Evolutionary conservation across 2,329 filamentous ascomycete species (phyloP).

Genomic region (Ceratocystis diversiconidia): DNA sequence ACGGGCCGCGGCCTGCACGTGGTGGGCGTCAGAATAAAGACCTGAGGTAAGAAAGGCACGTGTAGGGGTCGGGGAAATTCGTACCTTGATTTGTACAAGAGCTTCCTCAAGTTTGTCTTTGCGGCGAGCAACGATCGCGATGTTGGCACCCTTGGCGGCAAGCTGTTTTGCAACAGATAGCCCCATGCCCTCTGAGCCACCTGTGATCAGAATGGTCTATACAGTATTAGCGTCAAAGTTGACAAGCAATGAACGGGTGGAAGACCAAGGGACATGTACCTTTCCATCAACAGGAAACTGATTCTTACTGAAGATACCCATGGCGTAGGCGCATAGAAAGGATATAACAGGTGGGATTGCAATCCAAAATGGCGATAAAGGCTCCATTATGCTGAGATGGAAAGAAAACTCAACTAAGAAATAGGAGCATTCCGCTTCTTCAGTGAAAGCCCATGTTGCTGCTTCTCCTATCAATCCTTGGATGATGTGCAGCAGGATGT

Average conservation of each 20-base stretch:
- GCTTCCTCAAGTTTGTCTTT: constrained; percentile 56
- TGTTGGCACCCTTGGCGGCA: constrained; percentile 66
- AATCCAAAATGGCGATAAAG: constrained; percentile 20
- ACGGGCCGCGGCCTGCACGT: constrained; percentile 42
- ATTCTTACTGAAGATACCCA: constrained; percentile 57
- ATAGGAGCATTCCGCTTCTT: neutral
- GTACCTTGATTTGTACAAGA: constrained; percentile 49
- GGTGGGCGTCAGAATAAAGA: constrained; percentile 9
- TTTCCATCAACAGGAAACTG: constrained; percentile 74
- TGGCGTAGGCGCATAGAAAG: constrained; percentile 30
- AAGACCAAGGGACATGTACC: constrained; percentile 33
- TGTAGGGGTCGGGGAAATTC: constrained; percentile 14
- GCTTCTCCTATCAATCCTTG: neutral
- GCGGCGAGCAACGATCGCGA: constrained; percentile 74
- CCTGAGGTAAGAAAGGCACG: constrained; percentile 5
- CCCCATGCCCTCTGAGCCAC: constrained; percentile 87
- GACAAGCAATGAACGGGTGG: neutral
- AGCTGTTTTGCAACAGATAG: constrained; percentile 59
- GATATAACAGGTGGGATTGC: constrained; percentile 24
- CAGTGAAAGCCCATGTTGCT: neutral
- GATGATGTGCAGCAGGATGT: neutral
- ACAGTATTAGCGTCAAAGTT: neutral
- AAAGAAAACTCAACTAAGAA: neutral
- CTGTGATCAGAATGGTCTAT: constrained; percentile 78
- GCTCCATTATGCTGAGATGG: constrained; percentile 5